A percentile compares a stretch with the other conserved stretches of the same genome.
Evolutionary conservation across 441 rosid genomes (phyloP).

Genomic region (Hura crepitans): DNA sequence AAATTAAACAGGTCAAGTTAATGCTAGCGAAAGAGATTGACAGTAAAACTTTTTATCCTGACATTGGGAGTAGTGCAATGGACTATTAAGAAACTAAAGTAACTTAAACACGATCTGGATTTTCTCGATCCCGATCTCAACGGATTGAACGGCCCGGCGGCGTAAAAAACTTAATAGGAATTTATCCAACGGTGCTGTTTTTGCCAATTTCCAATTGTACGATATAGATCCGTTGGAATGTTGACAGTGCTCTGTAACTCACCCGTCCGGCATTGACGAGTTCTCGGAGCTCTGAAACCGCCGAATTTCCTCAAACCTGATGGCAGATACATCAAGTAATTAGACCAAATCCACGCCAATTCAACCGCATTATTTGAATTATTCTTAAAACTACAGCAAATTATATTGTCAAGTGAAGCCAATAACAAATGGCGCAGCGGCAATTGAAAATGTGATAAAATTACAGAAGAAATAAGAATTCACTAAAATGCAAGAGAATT

Average conservation of each 20-base stretch:
- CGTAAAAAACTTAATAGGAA: background rate
- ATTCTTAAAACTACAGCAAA: too few relatives aligned
- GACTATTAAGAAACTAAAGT: background rate
- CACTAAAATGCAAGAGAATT: background rate
- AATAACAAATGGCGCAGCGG: background rate
- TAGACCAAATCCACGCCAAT: background rate
- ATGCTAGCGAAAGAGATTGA: background rate
- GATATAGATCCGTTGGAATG: slow-evolving; percentile 6
- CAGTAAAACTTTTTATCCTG: background rate
- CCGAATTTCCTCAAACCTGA: slow-evolving; percentile 27
- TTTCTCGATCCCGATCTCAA: slow-evolving; percentile 3
- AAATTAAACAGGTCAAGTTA: background rate
- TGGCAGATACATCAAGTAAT: slow-evolving; percentile 3
- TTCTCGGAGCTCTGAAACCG: slow-evolving; percentile 29
- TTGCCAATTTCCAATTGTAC: background rate
- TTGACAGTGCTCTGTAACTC: slow-evolving; percentile 17
- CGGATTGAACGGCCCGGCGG: background rate
- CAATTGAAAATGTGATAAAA: background rate
- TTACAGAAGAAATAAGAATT: background rate
- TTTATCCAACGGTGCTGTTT: background rate
- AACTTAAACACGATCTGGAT: slow-evolving; percentile 7
- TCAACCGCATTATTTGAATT: background rate
- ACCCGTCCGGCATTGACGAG: slow-evolving; percentile 43
- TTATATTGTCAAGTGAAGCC: background rate
- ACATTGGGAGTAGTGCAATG: slow-evolving; percentile 1